phyloP scores from a whole-genome alignment of 1,284 basidiomycete species.

The Leccinum huronense region DNA sequence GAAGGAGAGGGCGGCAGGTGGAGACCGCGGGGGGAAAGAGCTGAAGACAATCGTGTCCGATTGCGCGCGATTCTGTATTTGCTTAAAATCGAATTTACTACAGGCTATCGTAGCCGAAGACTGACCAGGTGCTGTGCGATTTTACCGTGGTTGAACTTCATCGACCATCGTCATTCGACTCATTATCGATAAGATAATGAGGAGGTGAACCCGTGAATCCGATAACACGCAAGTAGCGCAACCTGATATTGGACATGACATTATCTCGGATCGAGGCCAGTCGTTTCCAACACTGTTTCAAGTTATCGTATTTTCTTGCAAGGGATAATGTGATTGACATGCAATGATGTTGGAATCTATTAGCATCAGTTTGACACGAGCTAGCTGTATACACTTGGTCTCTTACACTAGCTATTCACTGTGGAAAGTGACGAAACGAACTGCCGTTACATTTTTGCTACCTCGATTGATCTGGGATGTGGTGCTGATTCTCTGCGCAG shows the following conservation, averaged over 20 bases:
- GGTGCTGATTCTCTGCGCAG: background rate
- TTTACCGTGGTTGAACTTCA: background rate
- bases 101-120: background rate
- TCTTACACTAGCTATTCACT: too few species aligned
- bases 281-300: background rate
- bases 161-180: background rate
- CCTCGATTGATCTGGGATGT: background rate
- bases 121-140: background rate
- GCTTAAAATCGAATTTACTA: slow-evolving; percentile 3
- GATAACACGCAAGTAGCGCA: too few species aligned
- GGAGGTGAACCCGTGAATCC: background rate
- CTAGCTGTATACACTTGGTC: too few species aligned
- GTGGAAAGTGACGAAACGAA: too few species aligned
- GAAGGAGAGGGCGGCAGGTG: slow-evolving; percentile 64
- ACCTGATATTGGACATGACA: too few species aligned
- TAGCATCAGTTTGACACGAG: too few species aligned
- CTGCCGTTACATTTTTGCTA: too few species aligned
- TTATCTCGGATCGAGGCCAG: background rate
- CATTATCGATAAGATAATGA: background rate
- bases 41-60: slow-evolving; percentile 10
- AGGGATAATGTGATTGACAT: too few species aligned
- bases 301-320: too few species aligned
- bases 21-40: slow-evolving; percentile 20
- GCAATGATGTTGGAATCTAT: too few species aligned
- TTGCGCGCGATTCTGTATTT: slow-evolving; percentile 1